A percentile compares a stretch with the other conserved stretches of the same genome.
Evolutionary conservation across 2,329 filamentous ascomycete species (phyloP).

Genomic region (Phyllosticta citriasiana): DNA sequence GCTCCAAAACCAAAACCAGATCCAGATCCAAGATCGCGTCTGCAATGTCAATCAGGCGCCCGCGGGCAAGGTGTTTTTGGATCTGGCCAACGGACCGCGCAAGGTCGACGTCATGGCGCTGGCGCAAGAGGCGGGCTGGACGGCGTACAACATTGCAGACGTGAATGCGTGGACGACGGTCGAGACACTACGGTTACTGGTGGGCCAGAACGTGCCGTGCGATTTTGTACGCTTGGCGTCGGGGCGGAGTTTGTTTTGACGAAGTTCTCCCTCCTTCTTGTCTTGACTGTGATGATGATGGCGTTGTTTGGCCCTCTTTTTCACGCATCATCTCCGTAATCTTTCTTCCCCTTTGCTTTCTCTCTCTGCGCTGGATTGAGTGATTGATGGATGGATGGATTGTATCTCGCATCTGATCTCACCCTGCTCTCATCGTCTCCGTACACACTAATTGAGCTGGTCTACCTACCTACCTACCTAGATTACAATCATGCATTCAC

Average conservation of each 20-base stretch:
- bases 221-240: conserved; percentile 73
- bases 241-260: conserved; percentile 32
- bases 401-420: no score
- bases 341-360: neutral
- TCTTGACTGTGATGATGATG: neutral
- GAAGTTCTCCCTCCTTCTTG: conserved; percentile 17
- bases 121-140: conserved; percentile 66
- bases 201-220: conserved; percentile 80
- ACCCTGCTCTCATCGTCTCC: no score
- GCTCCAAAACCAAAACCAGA: neutral
- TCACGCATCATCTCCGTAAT: neutral
- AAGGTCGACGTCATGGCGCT: conserved; percentile 45
- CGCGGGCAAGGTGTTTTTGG: conserved; percentile 62
- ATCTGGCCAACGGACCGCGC: conserved; percentile 59
- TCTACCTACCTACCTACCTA: no score
- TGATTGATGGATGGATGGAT: no score
- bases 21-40: neutral
- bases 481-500: no score
- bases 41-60: neutral
- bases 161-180: conserved; percentile 78
- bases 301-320: neutral
- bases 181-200: conserved; percentile 65
- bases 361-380: no score
- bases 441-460: no score
- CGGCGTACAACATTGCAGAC: conserved; percentile 68